Evolutionary conservation across 2,329 filamentous ascomycete genomes (phyloP).

Genomic region (Xylariaceae sp.): DNA sequence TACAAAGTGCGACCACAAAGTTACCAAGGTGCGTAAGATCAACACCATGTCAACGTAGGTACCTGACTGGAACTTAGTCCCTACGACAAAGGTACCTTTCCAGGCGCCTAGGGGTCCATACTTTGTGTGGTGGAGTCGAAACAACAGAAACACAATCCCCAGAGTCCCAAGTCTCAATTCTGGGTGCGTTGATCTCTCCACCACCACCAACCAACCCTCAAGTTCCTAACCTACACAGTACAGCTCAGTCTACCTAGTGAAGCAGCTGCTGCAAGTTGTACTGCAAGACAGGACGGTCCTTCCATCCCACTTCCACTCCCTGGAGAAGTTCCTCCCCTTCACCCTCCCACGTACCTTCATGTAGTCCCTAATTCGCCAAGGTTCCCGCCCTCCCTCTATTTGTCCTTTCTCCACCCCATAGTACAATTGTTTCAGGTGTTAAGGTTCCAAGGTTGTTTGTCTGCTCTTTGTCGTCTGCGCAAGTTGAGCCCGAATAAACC

Average conservation of each 20-base stretch:
- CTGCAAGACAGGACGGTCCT: constrained; percentile 10
- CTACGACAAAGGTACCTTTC: too few relatives aligned
- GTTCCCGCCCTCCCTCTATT: not conserved
- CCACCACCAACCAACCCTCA: not conserved
- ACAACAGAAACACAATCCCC: too few relatives aligned
- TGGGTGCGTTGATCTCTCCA: not conserved
- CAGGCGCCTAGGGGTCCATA: too few relatives aligned
- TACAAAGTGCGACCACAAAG: too few relatives aligned
- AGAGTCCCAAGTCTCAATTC: too few relatives aligned
- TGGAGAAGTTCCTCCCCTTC: constrained; percentile 5
- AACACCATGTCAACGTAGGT: too few relatives aligned
- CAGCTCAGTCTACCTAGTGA: constrained; percentile 5
- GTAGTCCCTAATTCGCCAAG: not conserved
- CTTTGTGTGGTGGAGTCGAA: too few relatives aligned
- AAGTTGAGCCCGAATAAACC: not conserved
- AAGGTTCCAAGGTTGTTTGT: constrained; percentile 6
- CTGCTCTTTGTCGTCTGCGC: constrained; percentile 12
- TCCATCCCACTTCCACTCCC: constrained; percentile 8
- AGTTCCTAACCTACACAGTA: not conserved
- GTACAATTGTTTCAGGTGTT: constrained; percentile 18
- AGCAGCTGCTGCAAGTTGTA: too few relatives aligned
- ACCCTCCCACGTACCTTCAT: constrained; percentile 2
- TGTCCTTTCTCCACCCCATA: constrained; percentile 9
- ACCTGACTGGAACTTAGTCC: too few relatives aligned
- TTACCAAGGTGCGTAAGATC: too few relatives aligned